Evolutionary conservation across 768 basidiomycete species (phyloP).

Genomic region (Boletus rubescentipes): DNA sequence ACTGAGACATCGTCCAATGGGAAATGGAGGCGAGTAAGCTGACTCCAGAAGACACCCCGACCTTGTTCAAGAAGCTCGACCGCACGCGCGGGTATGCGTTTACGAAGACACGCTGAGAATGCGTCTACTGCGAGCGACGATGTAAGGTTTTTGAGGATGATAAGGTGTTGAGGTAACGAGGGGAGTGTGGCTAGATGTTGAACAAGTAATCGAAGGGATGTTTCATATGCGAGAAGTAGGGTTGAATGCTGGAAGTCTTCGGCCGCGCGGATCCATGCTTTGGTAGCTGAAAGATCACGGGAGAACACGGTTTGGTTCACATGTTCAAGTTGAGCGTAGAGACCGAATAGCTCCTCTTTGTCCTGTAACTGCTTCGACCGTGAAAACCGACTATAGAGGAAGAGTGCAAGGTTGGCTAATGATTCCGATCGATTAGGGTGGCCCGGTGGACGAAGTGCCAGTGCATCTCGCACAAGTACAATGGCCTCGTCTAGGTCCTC

Average conservation of each 20-base stretch:
- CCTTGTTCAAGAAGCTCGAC: slow-evolving; percentile 35
- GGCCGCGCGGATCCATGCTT: not conserved
- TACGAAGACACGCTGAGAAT: slow-evolving; percentile 14
- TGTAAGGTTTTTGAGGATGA: not conserved
- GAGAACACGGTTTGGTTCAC: not conserved
- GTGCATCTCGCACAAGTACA: not conserved
- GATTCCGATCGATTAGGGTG: not conserved
- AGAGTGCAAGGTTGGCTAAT: not conserved
- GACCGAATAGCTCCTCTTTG: not conserved
- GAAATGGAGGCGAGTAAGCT: slow-evolving; percentile 16
- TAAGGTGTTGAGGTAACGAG: not conserved
- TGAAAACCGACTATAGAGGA: not conserved
- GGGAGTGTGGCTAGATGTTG: not conserved
- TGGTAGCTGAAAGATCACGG: not conserved
- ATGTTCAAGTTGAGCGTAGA: not conserved
- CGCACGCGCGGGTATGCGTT: slow-evolving; percentile 5
- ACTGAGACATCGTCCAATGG: not conserved
- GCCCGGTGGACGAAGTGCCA: not conserved
- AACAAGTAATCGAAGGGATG: not conserved
- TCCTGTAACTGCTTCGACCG: not conserved
- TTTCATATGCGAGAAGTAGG: slow-evolving; percentile 4
- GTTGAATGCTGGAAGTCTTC: slow-evolving; percentile 3
- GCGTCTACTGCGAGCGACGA: slow-evolving; percentile 7
- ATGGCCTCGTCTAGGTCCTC: too few relatives aligned
- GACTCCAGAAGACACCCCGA: slow-evolving; percentile 20